Conservation (phyloP, 1,284 basidiomycete species). For the Marasmius sp. region DNA sequence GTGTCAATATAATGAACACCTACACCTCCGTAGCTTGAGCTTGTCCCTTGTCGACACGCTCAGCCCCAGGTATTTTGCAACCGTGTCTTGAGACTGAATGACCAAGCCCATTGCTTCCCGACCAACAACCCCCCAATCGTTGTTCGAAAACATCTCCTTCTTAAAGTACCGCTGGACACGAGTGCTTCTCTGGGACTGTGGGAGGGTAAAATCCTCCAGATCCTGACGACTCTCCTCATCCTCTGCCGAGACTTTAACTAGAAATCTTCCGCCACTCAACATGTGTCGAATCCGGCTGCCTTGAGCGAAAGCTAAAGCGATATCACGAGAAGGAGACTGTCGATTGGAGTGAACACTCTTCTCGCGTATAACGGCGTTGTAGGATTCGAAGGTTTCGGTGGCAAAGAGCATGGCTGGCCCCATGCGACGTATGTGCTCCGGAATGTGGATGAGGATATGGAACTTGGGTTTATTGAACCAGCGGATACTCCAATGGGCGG, state of each 20-base stretch:
- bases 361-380: constrained; percentile 41
- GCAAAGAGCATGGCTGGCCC: constrained; percentile 39
- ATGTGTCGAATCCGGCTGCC: constrained; percentile 35
- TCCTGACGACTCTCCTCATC: too few relatives aligned
- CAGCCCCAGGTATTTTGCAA: too few relatives aligned
- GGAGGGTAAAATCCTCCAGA: too few relatives aligned
- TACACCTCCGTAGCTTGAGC: too few relatives aligned
- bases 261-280: constrained; percentile 28
- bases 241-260: neutral
- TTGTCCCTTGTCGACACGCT: too few relatives aligned
- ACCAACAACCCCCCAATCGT: too few relatives aligned
- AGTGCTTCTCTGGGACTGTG: too few relatives aligned
- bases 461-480: constrained; percentile 45
- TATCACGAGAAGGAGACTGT: constrained; percentile 42
- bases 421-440: constrained; percentile 31
- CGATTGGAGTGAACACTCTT: constrained; percentile 42
- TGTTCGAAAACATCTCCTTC: too few relatives aligned
- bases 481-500: constrained; percentile 23
- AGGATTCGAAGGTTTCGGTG: constrained; percentile 47
- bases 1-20: too few relatives aligned
- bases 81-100: too few relatives aligned
- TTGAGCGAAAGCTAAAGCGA: constrained; percentile 34
- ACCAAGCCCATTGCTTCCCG: too few relatives aligned
- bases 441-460: constrained; percentile 33
- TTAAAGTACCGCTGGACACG: too few relatives aligned